These are phyloP conservation scores for Arachis stenosperma DNA, from an alignment of 306 rosid genomes.

Conservation along the genomic window DNA sequence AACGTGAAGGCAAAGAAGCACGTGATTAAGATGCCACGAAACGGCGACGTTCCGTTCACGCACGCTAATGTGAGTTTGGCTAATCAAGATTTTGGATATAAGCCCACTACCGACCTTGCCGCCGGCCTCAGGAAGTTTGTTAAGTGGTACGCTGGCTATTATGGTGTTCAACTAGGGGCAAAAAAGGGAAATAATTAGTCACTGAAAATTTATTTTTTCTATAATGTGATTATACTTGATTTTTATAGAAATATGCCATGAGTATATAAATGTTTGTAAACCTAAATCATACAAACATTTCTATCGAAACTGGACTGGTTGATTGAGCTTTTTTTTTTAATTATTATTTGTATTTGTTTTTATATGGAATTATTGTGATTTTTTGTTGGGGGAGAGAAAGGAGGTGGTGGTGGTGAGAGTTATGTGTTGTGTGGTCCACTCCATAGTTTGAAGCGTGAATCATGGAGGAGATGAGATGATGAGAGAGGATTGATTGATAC, in stretches of 20 bases:
- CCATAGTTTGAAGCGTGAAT: conserved; percentile 19
- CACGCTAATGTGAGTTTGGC: conserved; percentile 86
- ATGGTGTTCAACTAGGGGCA: conserved; percentile 67
- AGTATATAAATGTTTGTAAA: too few species aligned
- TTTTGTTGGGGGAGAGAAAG: not conserved
- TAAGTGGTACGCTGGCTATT: conserved; percentile 86
- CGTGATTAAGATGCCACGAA: conserved; percentile 77
- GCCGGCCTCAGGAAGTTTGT: conserved; percentile 82
- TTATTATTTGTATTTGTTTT: not conserved
- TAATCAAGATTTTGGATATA: conserved; percentile 62
- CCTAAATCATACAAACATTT: too few species aligned
- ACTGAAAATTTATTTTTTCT: too few species aligned
- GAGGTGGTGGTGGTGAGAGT: not conserved
- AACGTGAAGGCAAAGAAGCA: conserved; percentile 70
- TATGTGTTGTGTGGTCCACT: conserved; percentile 24
- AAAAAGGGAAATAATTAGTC: conserved; percentile 49
- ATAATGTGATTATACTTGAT: too few species aligned
- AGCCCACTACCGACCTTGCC: conserved; percentile 75
- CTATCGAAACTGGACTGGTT: too few species aligned
- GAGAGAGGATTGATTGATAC: conserved; percentile 48
- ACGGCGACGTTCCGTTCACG: conserved; percentile 91
- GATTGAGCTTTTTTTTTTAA: too few species aligned
- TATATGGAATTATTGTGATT: not conserved
- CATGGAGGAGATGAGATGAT: not conserved
- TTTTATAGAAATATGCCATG: too few species aligned